Conservation (phyloP, 805 yeast genomes). For the Zygoascus flipseniorum region DNA sequence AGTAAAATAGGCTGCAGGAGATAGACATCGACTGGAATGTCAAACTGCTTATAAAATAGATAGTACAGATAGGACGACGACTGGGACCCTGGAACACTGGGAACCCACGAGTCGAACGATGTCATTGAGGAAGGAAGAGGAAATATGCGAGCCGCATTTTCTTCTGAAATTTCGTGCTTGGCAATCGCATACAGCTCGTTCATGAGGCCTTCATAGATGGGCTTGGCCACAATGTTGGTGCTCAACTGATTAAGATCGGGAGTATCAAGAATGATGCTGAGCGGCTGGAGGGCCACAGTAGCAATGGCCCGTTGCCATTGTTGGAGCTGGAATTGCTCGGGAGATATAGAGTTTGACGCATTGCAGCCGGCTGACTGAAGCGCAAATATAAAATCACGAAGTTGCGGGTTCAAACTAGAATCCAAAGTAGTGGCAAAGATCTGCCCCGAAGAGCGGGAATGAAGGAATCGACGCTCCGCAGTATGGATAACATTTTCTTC, state of each 20-base stretch:
- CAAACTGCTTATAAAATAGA: constrained; percentile 50
- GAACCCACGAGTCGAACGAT: not conserved
- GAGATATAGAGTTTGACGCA: constrained; percentile 6
- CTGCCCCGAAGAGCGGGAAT: not conserved
- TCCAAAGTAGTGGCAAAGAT: not conserved
- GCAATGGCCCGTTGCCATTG: constrained; percentile 86
- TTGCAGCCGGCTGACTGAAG: constrained; percentile 19
- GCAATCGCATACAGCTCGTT: constrained; percentile 61
- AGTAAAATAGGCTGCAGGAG: constrained; percentile 78
- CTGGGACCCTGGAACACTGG: not conserved
- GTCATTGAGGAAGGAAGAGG: not conserved
- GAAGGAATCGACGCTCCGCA: not conserved
- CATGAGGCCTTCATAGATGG: constrained; percentile 71
- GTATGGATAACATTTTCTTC: constrained; percentile 1
- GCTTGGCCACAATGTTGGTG: constrained; percentile 72
- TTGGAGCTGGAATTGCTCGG: constrained; percentile 22
- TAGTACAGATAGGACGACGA: constrained; percentile 27
- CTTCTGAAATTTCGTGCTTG: constrained; percentile 33
- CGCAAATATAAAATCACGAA: constrained; percentile 9
- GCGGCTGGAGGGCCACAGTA: constrained; percentile 66
- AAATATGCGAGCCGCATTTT: not conserved
- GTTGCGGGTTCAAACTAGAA: constrained; percentile 1
- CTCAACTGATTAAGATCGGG: constrained; percentile 51
- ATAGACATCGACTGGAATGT: constrained; percentile 63
- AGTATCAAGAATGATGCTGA: constrained; percentile 65